These are phyloP conservation scores for Aciculoconidium aculeatum DNA, from an alignment of 805 yeast genomes.

Conservation along the genomic window DNA sequence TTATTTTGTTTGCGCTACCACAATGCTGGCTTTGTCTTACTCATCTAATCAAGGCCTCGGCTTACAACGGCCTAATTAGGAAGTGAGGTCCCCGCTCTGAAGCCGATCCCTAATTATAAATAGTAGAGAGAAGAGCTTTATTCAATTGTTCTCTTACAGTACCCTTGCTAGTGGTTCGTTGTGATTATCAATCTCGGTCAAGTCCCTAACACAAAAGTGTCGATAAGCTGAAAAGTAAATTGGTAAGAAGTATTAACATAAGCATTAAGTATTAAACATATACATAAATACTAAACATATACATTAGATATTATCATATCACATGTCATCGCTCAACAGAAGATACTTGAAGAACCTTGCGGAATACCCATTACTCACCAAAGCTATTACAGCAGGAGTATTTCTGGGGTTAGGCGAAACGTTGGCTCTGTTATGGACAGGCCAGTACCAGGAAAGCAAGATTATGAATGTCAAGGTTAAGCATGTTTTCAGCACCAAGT, in stretches of 20 bases:
- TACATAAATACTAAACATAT: background rate
- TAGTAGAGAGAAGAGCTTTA: too few species aligned
- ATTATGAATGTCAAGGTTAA: constrained; percentile 20
- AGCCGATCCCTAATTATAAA: too few species aligned
- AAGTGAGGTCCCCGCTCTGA: too few species aligned
- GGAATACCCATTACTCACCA: constrained; percentile 52
- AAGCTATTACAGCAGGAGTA: constrained; percentile 50
- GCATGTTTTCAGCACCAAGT: constrained; percentile 39
- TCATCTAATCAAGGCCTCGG: too few species aligned
- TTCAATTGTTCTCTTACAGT: background rate
- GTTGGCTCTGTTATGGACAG: constrained; percentile 46
- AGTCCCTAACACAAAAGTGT: too few species aligned
- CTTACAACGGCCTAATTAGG: too few species aligned
- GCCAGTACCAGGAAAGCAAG: constrained; percentile 30
- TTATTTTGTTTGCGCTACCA: too few species aligned
- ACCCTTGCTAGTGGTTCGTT: background rate
- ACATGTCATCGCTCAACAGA: constrained; percentile 14
- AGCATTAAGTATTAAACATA: too few species aligned
- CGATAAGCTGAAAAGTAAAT: too few species aligned
- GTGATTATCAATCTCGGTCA: background rate
- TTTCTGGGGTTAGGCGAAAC: constrained; percentile 54
- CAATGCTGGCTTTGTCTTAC: too few species aligned
- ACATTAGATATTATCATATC: constrained; percentile 5
- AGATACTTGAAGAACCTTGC: constrained; percentile 33
- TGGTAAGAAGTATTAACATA: too few species aligned